Evolutionary conservation across 1,139 yeast genomes (phyloP), one percentile per base, ranked within the genome.

Genomic region (Kazachstania sp.): DNA sequence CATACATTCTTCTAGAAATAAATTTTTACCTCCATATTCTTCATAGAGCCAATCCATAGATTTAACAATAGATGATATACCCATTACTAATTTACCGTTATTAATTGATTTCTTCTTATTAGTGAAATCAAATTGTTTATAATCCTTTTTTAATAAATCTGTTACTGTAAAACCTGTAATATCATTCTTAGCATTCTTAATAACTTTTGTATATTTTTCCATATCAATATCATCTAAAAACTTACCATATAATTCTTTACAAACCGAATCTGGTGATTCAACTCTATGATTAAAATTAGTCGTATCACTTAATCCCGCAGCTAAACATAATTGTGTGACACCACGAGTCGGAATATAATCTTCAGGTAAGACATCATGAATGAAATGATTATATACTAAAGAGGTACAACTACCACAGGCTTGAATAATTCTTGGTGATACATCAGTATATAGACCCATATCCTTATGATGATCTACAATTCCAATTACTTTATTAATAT

Each of bases 401-500:
- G 87, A 75, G 4, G 87, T 75, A 62, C 96, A 87, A 47, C 95
- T 85, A 0, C 97, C 97, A 44, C 79, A 69, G 2, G 74, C 66
- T 42, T 70, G 66, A 41, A 88, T 71, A 7, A 83, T 67, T 47
- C 94, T 66, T 0, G 96, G 96, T 1, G 56, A 49, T 0, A 51
- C 59, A 20, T 68, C 62, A 15, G 55, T 37, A 55, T 73, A 79
- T 15, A 68, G 67, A 0, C 71, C 70, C 58, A 84, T 88, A 58
- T 87, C 95, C 6, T 73, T 84, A 62, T 90, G 98, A 60, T 90
- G 98, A 60, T 90, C 98, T 32, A 92, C 75, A 12, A 92, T 78
- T 0, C 81, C 82, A 0, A 66, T 67, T 0, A 87, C 81, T 1
- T 64, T 55, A 34, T 60, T 60, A 20, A 71, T 55, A 37, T 66